Base-by-base conservation (phyloP, 495 filamentous ascomycete species). In the Xylaria cubensis region DNA sequence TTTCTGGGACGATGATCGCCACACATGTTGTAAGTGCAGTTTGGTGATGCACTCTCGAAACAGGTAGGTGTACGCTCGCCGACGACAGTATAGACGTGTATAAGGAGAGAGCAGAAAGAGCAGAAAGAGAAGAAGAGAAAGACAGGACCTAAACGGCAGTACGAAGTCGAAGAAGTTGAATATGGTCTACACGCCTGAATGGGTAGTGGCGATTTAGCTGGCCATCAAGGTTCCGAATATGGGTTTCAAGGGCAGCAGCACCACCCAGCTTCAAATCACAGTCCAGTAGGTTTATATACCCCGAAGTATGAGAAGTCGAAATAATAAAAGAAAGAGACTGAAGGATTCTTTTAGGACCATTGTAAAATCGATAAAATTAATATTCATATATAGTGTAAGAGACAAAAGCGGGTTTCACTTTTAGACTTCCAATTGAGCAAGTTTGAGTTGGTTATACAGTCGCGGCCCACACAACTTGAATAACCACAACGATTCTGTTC, bases 11-110 rank as follows among this genome's bases (percentile, higher is more conserved):
- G 32, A 58, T 73, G 42, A 21, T 75, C 64, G 39, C 74, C 75
- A 44, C 77, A 79, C 77, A 79, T 79, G 21, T 58, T 72, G 39
- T 63, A 41, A 19, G 32, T 64, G 26, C 7, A 44, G 9, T 44
- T 4, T 42, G 58, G 24, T 64, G 12, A 63, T 29, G 34, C 42
- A 32, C 32, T 36, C 36, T 44, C 9, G 32, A 3, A 44, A 26
- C 7, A 13, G 41, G 42, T 24, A 26, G 19, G 19, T 1, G n/a
- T 44, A 34, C 1, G 3, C 19, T 15, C 17, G 15, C 34, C 29
- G 26, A 34, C 5, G 19, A 42, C 10, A 41, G 8, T 29, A 29
- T 29, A 17, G 63, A 21, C 4, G 24, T 32, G 26, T 10, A 56
- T 56, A 17, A 32, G 13, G 53, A n/a, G 50, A 53, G 0, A 10